phyloP scores from a whole-genome alignment of 108 stramenopile genomes.

The Pseudonitzschia multiseries region DNA sequence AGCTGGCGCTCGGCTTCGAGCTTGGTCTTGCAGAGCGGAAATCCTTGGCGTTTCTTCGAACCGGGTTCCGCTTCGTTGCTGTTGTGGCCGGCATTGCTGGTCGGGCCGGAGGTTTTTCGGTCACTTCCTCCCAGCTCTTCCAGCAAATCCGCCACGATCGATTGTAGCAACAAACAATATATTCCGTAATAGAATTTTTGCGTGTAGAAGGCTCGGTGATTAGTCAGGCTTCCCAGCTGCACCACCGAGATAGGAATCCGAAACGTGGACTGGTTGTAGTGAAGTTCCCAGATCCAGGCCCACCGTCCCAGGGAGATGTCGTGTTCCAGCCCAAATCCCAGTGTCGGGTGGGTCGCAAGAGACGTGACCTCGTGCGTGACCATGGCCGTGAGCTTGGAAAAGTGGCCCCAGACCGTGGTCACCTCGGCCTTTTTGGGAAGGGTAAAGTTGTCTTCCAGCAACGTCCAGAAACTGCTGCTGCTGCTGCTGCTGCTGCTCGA shows the following conservation, averaged over 20 bases:
- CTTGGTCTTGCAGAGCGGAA: slow-evolving; percentile 31
- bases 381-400: slow-evolving; percentile 27
- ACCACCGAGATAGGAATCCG: slow-evolving; percentile 42
- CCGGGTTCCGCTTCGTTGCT: neutral
- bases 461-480: neutral
- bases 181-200: slow-evolving; percentile 35
- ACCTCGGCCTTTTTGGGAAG: slow-evolving; percentile 38
- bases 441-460: slow-evolving; percentile 30
- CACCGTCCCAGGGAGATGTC: slow-evolving; percentile 31
- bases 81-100: neutral
- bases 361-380: slow-evolving; percentile 29
- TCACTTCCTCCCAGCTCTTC: neutral
- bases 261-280: slow-evolving; percentile 35
- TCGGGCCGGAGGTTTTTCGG: neutral
- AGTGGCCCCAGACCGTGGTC: slow-evolving; percentile 12
- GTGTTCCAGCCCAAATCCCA: slow-evolving; percentile 47
- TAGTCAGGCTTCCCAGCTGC: slow-evolving; percentile 25
- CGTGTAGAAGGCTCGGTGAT: slow-evolving; percentile 22
- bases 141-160: slow-evolving; percentile 34
- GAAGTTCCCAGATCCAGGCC: slow-evolving; percentile 49
- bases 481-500: slow-evolving; percentile 1
- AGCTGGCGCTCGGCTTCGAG: slow-evolving; percentile 44
- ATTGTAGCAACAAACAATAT: slow-evolving; percentile 34
- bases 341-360: slow-evolving; percentile 28
- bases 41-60: slow-evolving; percentile 2